Conservation (phyloP, 495 filamentous ascomycete species). For the Astrocystis sublimbata region DNA sequence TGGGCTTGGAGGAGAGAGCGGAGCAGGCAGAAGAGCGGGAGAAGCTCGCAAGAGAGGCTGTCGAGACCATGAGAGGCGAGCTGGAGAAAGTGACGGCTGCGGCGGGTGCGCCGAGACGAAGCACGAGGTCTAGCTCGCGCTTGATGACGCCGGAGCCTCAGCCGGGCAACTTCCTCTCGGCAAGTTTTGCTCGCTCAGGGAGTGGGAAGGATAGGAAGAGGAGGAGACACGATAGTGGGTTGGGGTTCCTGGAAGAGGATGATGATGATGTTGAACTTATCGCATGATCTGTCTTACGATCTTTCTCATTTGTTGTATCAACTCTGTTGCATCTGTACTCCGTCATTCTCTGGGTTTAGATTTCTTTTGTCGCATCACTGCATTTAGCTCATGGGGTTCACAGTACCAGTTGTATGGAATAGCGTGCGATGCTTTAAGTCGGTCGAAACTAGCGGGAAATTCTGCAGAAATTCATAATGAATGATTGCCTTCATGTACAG, state of each 20-base stretch:
- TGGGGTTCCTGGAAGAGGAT: constrained; percentile 65
- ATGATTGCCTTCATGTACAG: no score
- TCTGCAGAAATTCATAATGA: no score
- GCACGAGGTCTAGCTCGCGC: background rate
- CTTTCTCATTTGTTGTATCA: background rate
- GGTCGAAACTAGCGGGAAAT: no score
- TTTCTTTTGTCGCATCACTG: constrained; percentile 11
- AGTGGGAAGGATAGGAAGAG: constrained; percentile 36
- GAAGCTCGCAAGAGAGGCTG: constrained; percentile 51
- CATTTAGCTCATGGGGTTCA: background rate
- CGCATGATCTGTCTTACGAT: no score
- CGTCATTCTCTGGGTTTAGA: background rate
- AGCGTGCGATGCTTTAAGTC: no score
- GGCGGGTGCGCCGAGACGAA: constrained; percentile 29
- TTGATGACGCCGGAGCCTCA: constrained; percentile 5
- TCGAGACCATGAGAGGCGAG: constrained; percentile 52
- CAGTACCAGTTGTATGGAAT: background rate
- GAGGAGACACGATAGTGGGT: constrained; percentile 60
- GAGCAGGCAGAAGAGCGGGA: constrained; percentile 37
- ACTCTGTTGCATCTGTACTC: background rate
- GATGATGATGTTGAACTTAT: constrained; percentile 48
- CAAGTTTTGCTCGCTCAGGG: constrained; percentile 23
- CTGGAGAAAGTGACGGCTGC: constrained; percentile 35
- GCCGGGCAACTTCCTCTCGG: constrained; percentile 33
- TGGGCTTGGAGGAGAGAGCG: constrained; percentile 25